phyloP scores from a whole-genome alignment of 352 stramenopile species.

The Aphanomyces stellatus region DNA sequence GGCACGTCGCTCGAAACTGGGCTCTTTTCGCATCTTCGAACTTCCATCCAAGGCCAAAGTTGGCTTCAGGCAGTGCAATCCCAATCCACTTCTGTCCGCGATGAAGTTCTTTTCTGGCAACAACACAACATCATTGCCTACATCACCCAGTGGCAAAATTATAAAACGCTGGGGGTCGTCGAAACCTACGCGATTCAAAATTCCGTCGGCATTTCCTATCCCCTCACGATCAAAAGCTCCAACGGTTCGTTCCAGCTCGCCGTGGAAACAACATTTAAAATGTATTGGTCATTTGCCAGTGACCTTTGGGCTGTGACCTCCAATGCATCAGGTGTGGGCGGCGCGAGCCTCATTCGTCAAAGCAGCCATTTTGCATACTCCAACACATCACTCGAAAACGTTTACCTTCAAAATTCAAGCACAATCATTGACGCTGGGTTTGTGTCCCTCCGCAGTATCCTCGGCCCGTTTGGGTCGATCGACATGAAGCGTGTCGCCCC shows the following conservation, averaged over 20 bases:
- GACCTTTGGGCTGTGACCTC: neutral
- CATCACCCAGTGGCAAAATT: conserved; percentile 14
- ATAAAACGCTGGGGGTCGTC: conserved; percentile 2
- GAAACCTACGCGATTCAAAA: conserved; percentile 8
- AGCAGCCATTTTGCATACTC: neutral
- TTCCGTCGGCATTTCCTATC: neutral
- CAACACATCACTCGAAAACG: neutral
- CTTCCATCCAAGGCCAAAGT: neutral
- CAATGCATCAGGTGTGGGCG: neutral
- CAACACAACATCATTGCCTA: neutral
- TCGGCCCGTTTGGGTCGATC: neutral
- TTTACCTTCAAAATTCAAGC: neutral
- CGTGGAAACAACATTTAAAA: conserved; percentile 2
- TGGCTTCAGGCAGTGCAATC: neutral
- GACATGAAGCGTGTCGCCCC: neutral
- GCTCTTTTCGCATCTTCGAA: neutral
- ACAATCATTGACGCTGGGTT: neutral
- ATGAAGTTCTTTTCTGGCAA: neutral
- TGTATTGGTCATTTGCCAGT: neutral
- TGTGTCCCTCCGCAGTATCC: neutral
- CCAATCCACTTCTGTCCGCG: neutral
- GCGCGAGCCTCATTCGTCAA: neutral
- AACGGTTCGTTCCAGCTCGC: neutral
- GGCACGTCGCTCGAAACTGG: neutral
- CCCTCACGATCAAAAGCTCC: neutral